Conservation (phyloP, 768 basidiomycete genomes). For the Suillus subalutaceus region DNA sequence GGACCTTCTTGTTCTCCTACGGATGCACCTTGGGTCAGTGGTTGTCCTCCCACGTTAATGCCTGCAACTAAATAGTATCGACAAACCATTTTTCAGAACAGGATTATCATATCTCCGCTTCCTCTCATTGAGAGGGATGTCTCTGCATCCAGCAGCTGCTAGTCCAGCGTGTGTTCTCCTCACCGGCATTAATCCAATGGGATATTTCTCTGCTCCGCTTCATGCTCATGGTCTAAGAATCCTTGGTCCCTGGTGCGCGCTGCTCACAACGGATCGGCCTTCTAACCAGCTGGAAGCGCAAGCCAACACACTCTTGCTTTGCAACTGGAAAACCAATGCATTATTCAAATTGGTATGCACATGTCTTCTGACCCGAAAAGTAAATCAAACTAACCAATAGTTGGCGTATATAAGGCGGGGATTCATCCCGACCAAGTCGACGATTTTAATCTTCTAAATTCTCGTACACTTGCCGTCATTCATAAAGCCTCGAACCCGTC, state of each 20-base stretch:
- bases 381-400: not conserved
- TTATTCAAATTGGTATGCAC: not conserved
- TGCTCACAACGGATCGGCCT: not conserved
- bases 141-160: not conserved
- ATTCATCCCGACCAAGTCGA: not conserved
- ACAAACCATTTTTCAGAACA: not conserved
- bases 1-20: not conserved
- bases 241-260: not conserved
- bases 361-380: not conserved
- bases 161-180: not conserved
- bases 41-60: not conserved
- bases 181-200: not conserved
- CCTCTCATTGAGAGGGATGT: slow-evolving; percentile 2
- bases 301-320: not conserved
- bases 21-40: not conserved
- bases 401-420: not conserved
- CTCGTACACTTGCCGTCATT: not conserved
- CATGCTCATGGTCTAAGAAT: not conserved
- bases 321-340: not conserved
- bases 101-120: not conserved
- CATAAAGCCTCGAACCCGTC: not conserved
- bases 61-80: not conserved
- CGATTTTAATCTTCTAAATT: not conserved
- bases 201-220: not conserved
- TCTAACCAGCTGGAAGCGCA: not conserved